Conservation (phyloP, 306 rosid species). For the Prunus salicina region DNA sequence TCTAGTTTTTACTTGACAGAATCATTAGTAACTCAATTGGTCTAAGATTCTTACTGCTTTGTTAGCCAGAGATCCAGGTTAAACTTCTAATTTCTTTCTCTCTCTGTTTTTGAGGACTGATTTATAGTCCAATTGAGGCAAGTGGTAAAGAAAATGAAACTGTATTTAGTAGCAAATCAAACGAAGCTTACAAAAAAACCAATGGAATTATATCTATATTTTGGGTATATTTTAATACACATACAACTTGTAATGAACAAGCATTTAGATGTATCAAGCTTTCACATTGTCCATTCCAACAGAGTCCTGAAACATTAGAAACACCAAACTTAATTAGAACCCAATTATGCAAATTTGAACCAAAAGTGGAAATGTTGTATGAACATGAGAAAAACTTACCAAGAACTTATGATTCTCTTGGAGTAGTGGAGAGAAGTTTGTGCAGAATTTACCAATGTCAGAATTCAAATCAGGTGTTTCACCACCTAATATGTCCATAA, state of each 20-base stretch:
- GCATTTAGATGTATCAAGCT: constrained; percentile 12
- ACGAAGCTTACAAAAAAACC: not conserved
- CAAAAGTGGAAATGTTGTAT: not conserved
- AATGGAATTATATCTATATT: not conserved
- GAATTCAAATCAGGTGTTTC: constrained; percentile 38
- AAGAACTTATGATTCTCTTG: constrained; percentile 63
- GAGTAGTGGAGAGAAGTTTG: constrained; percentile 46
- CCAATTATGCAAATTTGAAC: not conserved
- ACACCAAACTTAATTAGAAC: not conserved
- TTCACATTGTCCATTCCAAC: constrained; percentile 20
- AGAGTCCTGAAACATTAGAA: constrained; percentile 13
- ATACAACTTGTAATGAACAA: not conserved
- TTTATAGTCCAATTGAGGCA: not conserved
- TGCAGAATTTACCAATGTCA: constrained; percentile 51
- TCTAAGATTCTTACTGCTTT: not conserved
- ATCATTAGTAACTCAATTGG: not conserved
- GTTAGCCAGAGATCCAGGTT: not conserved
- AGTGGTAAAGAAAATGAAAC: not conserved
- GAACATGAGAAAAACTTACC: constrained; percentile 26
- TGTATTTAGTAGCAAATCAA: not conserved
- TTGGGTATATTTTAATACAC: not conserved
- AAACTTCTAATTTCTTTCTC: not conserved
- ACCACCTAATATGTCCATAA: constrained; percentile 63
- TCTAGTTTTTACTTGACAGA: not conserved
- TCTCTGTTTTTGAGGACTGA: not conserved